These are phyloP conservation scores for Verticillium longisporum DNA, from an alignment of 2,329 filamentous ascomycete species.

Conservation along the genomic window DNA sequence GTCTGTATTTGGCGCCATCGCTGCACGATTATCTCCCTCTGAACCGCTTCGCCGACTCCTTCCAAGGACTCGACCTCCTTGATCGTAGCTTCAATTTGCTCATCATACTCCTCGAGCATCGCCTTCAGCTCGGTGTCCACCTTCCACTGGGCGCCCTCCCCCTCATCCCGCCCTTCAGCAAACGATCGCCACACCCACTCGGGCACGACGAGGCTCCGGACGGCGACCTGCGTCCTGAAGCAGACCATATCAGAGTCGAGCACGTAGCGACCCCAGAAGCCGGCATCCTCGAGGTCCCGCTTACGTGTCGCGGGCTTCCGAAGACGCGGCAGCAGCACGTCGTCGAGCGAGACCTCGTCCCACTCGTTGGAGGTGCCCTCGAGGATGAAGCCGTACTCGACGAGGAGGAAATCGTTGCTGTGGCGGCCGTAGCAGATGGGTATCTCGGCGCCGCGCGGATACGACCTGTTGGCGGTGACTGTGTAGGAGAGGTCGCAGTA, in stretches of 20 bases:
- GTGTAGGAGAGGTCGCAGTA: constrained; percentile 45
- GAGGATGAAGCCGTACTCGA: constrained; percentile 55
- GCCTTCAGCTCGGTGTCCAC: constrained; percentile 28
- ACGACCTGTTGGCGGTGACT: constrained; percentile 43
- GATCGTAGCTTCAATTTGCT: constrained; percentile 21
- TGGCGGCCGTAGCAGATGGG: constrained; percentile 65
- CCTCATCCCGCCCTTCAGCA: constrained; percentile 38
- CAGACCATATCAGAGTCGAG: constrained; percentile 44
- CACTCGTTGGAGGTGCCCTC: constrained; percentile 38
- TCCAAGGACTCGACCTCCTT: constrained; percentile 19
- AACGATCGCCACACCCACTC: constrained; percentile 37
- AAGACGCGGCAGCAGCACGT: constrained; percentile 34
- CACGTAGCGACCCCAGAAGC: constrained; percentile 45
- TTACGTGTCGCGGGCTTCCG: constrained; percentile 20
- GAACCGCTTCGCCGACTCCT: constrained; percentile 19
- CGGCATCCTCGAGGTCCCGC: constrained; percentile 31
- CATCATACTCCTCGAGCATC: constrained; percentile 29
- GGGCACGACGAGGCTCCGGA: constrained; percentile 30
- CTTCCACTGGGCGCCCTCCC: constrained; percentile 29
- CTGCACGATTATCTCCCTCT: constrained; percentile 26
- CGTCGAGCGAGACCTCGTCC: constrained; percentile 43
- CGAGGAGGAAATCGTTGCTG: constrained; percentile 64
- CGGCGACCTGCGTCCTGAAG: constrained; percentile 48
- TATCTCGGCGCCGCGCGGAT: constrained; percentile 56
- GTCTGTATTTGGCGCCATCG: constrained; percentile 36